These are phyloP conservation scores for Fusarium sp. DNA, from an alignment of 2,329 filamentous ascomycete genomes.

Conservation along the genomic window DNA sequence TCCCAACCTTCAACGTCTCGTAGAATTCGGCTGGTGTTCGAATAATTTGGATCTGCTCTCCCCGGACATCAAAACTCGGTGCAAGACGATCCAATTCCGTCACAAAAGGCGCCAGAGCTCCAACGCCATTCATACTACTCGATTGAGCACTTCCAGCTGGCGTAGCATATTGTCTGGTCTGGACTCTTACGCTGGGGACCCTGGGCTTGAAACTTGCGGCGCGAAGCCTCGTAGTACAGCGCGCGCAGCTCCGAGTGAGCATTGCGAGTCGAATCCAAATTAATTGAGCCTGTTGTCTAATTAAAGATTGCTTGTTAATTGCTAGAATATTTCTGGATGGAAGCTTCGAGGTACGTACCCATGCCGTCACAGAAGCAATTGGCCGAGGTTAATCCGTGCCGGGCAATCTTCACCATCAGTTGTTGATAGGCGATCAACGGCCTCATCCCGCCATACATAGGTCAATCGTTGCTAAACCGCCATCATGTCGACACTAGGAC, in stretches of 20 bases:
- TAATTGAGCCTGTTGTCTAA: conserved; percentile 10
- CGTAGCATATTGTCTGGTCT: conserved; percentile 59
- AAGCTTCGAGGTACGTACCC: conserved; percentile 37
- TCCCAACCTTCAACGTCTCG: conserved; percentile 83
- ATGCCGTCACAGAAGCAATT: conserved; percentile 34
- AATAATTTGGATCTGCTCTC: conserved; percentile 84
- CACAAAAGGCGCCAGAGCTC: conserved; percentile 67
- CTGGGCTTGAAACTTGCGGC: conserved; percentile 43
- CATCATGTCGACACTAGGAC: conserved; percentile 89
- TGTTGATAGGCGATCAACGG: conserved; percentile 33
- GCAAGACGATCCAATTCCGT: conserved; percentile 87
- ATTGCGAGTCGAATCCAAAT: conserved; percentile 41
- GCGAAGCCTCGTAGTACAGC: conserved; percentile 50
- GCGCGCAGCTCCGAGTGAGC: conserved; percentile 54
- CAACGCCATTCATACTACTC: conserved; percentile 46
- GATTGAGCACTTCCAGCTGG: conserved; percentile 49
- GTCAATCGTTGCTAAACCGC: conserved; percentile 53
- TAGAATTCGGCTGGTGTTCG: conserved; percentile 91
- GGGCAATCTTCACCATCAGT: conserved; percentile 41
- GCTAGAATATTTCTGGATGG: conserved; percentile 38
- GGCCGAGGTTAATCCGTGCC: conserved; percentile 52
- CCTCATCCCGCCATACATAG: conserved; percentile 34
- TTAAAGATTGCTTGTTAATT: conserved; percentile 35
- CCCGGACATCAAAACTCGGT: conserved; percentile 88
- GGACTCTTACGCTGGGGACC: conserved; percentile 51